Evolutionary conservation across 2,329 filamentous ascomycete genomes (phyloP).

Genomic region (Fusarium pseudocircinatum): DNA sequence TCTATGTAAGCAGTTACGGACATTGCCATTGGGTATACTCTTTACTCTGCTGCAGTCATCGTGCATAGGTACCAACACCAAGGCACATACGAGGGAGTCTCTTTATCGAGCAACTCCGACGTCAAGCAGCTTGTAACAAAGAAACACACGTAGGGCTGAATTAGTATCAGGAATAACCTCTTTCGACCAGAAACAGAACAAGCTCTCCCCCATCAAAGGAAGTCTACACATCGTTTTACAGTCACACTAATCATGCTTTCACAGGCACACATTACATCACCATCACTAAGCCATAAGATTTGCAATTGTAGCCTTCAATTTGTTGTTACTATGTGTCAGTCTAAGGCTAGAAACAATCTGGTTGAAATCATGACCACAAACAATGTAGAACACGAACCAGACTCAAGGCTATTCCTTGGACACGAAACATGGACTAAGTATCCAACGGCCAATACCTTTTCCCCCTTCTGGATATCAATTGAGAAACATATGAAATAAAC

Average conservation of each 20-base stretch:
- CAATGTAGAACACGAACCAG: conserved; percentile 14
- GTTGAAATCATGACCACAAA: conserved; percentile 37
- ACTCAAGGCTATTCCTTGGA: conserved; percentile 1
- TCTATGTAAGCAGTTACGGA: neutral
- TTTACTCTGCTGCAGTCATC: neutral
- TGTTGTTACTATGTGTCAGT: conserved; percentile 34
- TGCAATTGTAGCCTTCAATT: conserved; percentile 13
- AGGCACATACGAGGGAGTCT: neutral
- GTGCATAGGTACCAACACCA: neutral
- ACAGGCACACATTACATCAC: too few species aligned
- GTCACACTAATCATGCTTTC: neutral
- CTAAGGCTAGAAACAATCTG: conserved; percentile 34
- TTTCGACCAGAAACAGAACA: neutral
- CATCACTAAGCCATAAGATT: neutral
- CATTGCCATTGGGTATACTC: neutral
- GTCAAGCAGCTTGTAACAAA: neutral
- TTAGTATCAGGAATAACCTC: neutral
- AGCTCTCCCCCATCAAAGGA: neutral
- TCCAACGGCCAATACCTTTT: neutral
- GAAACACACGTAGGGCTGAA: neutral
- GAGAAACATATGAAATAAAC: conserved; percentile 27
- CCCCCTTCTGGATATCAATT: conserved; percentile 6
- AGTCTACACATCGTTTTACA: neutral
- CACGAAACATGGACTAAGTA: conserved; percentile 1
- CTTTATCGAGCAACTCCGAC: conserved; percentile 17